These are phyloP conservation scores for Kalmanozyma brasiliensis DNA, from an alignment of 1,284 basidiomycete species.

Conservation along the genomic window DNA sequence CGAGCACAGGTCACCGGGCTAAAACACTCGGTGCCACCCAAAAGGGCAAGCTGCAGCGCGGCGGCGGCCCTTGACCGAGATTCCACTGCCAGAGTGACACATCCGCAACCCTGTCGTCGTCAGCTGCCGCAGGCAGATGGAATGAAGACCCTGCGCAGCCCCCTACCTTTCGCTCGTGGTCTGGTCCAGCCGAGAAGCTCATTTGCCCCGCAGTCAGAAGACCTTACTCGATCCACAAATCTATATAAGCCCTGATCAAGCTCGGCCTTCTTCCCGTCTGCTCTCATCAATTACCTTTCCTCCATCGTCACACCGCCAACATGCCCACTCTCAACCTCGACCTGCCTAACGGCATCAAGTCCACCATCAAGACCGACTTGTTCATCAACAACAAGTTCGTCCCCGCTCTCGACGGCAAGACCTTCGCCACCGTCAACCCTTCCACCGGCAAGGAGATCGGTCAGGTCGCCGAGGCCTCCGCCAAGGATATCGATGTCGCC, in stretches of 20 bases:
- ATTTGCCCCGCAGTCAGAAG: constrained; percentile 24
- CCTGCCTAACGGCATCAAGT: constrained; percentile 63
- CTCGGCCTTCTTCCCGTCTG: neutral
- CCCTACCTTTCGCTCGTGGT: neutral
- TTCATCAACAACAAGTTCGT: constrained; percentile 66
- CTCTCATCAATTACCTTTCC: neutral
- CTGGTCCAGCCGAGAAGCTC: neutral
- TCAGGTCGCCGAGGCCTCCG: constrained; percentile 61
- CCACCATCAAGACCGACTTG: constrained; percentile 56
- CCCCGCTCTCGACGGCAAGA: constrained; percentile 60
- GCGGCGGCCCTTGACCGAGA: constrained; percentile 35
- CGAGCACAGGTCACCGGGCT: neutral
- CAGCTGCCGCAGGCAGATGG: constrained; percentile 16
- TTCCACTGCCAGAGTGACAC: constrained; percentile 10
- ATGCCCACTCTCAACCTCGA: constrained; percentile 62
- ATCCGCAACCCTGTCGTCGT: neutral
- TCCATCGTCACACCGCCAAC: constrained; percentile 1
- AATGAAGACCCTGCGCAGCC: neutral
- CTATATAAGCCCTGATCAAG: constrained; percentile 12
- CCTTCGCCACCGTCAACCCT: constrained; percentile 62
- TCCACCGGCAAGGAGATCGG: constrained; percentile 63
- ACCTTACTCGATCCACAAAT: neutral
- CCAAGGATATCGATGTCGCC: constrained; percentile 62
- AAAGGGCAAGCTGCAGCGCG: neutral
- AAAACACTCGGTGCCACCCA: neutral